phyloP scores from a whole-genome alignment of 2,329 filamentous ascomycete species.

The Neonectria ditissima region DNA sequence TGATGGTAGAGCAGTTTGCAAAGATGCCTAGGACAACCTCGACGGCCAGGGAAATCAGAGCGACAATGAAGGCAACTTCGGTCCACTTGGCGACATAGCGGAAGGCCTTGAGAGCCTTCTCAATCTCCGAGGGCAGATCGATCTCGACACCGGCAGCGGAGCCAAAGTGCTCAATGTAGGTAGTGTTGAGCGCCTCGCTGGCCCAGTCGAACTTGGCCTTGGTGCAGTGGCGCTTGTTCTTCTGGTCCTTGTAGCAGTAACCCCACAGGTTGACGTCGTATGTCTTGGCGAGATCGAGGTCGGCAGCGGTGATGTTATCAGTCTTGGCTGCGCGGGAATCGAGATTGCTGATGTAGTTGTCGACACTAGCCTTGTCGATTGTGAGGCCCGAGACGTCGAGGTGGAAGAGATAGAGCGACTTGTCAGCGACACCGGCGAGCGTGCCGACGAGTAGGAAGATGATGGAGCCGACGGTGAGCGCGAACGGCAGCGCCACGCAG shows the following conservation, averaged over 20 bases:
- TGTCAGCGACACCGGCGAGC: conserved; percentile 67
- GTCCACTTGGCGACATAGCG: conserved; percentile 82
- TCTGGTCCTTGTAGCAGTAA: conserved; percentile 77
- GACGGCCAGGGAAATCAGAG: conserved; percentile 74
- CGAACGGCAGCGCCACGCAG: conserved; percentile 90
- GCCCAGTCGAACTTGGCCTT: conserved; percentile 81
- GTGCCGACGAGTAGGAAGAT: conserved; percentile 73
- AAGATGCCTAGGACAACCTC: conserved; percentile 85
- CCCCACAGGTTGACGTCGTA: conserved; percentile 90
- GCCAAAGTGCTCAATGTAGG: conserved; percentile 64
- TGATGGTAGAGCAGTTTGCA: conserved; percentile 83
- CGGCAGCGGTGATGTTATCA: conserved; percentile 66
- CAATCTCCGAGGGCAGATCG: conserved; percentile 75
- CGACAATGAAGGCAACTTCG: conserved; percentile 82
- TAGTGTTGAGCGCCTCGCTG: conserved; percentile 75
- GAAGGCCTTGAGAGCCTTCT: conserved; percentile 78
- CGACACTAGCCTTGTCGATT: conserved; percentile 50
- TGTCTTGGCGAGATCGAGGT: conserved; percentile 75
- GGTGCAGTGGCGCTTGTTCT: conserved; percentile 73
- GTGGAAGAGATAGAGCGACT: conserved; percentile 68
- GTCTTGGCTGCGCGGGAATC: conserved; percentile 40
- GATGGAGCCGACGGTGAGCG: conserved; percentile 81
- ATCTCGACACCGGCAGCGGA: conserved; percentile 64
- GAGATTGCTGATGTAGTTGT: conserved; percentile 51
- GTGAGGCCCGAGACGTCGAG: conserved; percentile 68